Base-by-base conservation (phyloP, 2,329 filamentous ascomycete species). In the Paraconiothyrium sp. region DNA sequence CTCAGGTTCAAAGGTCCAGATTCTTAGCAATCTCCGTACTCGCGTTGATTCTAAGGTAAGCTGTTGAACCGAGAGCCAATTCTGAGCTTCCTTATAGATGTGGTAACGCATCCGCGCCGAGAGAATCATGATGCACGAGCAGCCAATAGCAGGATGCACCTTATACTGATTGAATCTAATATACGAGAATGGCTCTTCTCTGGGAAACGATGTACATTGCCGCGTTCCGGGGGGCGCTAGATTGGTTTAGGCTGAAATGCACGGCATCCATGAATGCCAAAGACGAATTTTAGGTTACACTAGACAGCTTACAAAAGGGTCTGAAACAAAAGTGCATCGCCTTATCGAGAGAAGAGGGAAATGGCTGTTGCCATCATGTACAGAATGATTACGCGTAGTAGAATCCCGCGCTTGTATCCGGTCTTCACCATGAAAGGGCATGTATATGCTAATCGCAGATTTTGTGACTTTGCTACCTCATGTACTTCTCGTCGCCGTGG, bases 101-200 rank as follows among this genome's bases (percentile, higher is more conserved):
- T 52, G 39, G 58, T 51, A 60, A 60, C 27, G 58, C 58, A 52
- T 60, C 58, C 58, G 58, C 52, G 6, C n/a, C 20, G 47, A 52
- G 35, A 44, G 14, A 14, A 24, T 27, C 37, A 13, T 20, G 30
- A 22, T 32, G 13, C 35, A 43, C 7, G 20, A 10, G 14, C 14
- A 39, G 16, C 58, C 50, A 58, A 56, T 57, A 30, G 48, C 14
- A 49, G 20, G 14, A 27, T 20, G 13, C 5, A 4, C 13, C 32
- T 46, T 59, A 59, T 54, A 59, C n/a, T 47, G 27, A 47, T 55
- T 34, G 20, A 55, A 59, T 59, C 50, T 59, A 54, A 27, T 37
- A 46, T 54, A 54, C 47, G 54, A 54, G 11, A 13, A 30, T 47
- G 30, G 43, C 39, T 54, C 57, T 58, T 30, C 10, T 46, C 47